These are phyloP conservation scores for Endocladia muricata DNA, from an alignment of 31 red algal species.

Conservation along the genomic window DNA sequence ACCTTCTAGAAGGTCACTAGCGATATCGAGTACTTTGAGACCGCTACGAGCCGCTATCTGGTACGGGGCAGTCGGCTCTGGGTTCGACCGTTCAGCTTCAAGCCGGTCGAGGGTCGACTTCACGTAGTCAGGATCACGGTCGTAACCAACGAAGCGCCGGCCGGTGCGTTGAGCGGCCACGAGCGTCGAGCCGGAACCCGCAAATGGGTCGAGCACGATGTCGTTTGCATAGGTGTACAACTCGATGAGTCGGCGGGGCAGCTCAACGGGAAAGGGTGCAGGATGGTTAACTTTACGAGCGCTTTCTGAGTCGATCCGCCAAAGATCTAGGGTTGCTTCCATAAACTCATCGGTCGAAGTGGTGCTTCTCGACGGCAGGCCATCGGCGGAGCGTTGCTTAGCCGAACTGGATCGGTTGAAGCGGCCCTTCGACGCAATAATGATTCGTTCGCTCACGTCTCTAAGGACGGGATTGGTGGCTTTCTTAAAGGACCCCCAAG, in stretches of 20 bases:
- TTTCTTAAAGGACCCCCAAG: too few relatives aligned
- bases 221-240: conserved; percentile 10
- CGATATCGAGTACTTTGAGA: background rate
- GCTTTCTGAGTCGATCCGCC: background rate
- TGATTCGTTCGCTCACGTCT: too few relatives aligned
- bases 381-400: too few relatives aligned
- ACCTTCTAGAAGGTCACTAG: background rate
- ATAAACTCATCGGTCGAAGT: background rate
- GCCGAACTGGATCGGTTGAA: too few relatives aligned
- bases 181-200: conserved; percentile 9
- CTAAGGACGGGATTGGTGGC: too few relatives aligned
- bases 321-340: conserved; percentile 7
- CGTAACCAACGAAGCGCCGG: conserved; percentile 3
- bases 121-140: conserved; percentile 7
- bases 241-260: conserved; percentile 5
- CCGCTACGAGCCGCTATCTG: too few relatives aligned
- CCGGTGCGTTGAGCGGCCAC: background rate
- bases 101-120: background rate
- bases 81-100: too few relatives aligned
- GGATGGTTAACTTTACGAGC: background rate
- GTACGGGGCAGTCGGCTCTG: too few relatives aligned
- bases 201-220: conserved; percentile 20
- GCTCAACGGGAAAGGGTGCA: conserved; percentile 10
- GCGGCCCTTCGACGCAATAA: too few relatives aligned
- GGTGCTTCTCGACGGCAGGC: background rate